A percentile compares a stretch with the other conserved stretches of the same genome.
phyloP scores from a whole-genome alignment of 352 stramenopile species.

The Peronospora tabacina region DNA sequence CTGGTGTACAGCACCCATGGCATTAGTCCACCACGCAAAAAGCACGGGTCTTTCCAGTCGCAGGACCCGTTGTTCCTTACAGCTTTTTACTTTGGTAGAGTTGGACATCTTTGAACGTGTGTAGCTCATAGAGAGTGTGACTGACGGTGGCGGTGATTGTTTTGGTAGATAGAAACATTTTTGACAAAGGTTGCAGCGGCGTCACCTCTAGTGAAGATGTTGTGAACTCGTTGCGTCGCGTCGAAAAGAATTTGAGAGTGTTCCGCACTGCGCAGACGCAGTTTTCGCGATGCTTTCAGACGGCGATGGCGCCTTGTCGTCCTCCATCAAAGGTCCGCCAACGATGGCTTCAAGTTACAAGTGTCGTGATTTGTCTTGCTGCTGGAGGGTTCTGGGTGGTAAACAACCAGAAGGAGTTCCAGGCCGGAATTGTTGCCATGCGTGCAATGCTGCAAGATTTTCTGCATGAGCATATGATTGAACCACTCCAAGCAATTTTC shows the following conservation, averaged over 20 bases:
- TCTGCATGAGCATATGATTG: constrained; percentile 71
- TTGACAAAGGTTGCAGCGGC: constrained; percentile 11
- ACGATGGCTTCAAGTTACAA: constrained; percentile 59
- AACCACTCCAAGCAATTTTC: constrained; percentile 71
- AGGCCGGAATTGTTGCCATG: constrained; percentile 34
- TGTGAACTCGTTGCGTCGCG: constrained; percentile 32
- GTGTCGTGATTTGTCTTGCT: constrained; percentile 45
- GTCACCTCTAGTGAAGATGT: constrained; percentile 29
- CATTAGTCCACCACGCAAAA: constrained; percentile 46
- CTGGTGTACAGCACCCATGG: constrained; percentile 53
- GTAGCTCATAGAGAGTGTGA: neutral
- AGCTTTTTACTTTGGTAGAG: constrained; percentile 41
- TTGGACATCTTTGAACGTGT: neutral
- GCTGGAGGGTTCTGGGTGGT: constrained; percentile 52
- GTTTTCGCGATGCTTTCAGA: constrained; percentile 44
- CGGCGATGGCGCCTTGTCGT: constrained; percentile 48
- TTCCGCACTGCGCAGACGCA: constrained; percentile 40
- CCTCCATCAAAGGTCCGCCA: constrained; percentile 65
- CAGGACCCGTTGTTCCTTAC: constrained; percentile 40
- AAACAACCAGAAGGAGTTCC: constrained; percentile 63
- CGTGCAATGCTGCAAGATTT: constrained; percentile 52
- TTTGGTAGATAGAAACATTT: constrained; percentile 18
- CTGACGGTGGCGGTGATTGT: neutral
- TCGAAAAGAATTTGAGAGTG: constrained; percentile 44
- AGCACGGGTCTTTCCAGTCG: constrained; percentile 45